A percentile compares a stretch with the other conserved stretches of the same genome.
Evolutionary conservation across 129 eudicot genomes (phyloP).

Genomic region (Chrysanthemum makinoi): DNA sequence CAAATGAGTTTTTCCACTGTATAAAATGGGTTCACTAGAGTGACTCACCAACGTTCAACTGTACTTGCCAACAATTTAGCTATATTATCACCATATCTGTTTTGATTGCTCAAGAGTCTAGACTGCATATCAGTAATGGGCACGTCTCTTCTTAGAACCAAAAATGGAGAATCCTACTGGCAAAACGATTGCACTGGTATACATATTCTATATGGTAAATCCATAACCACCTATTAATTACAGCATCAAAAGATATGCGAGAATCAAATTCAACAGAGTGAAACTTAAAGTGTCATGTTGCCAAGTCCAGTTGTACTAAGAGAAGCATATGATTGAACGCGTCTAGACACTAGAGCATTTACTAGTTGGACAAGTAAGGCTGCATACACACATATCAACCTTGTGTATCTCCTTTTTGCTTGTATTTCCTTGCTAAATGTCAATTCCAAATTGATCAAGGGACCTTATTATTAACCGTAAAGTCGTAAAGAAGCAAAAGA

Average conservation of each 20-base stretch:
- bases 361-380: not conserved
- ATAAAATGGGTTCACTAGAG: not conserved
- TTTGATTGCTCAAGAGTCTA: slow-evolving; percentile 14
- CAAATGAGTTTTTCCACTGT: not conserved
- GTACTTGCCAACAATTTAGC: not conserved
- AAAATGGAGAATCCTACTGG: not conserved
- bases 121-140: too few relatives aligned
- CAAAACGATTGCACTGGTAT: not conserved
- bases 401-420: slow-evolving; percentile 5
- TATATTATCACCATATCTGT: not conserved
- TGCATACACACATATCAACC: not conserved
- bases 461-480: slow-evolving; percentile 2
- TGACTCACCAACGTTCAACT: slow-evolving; percentile 5
- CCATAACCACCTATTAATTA: slow-evolving; percentile 2
- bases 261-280: not conserved
- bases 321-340: slow-evolving; percentile 10
- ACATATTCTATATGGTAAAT: not conserved
- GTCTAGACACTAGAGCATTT: not conserved
- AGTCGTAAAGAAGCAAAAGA: not conserved
- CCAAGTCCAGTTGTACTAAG: slow-evolving; percentile 14
- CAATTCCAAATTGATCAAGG: slow-evolving; percentile 5
- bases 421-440: slow-evolving; percentile 10
- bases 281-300: not conserved
- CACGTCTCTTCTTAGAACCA: slow-evolving; percentile 9
- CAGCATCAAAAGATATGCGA: slow-evolving; percentile 7